Evolutionary conservation across 257 asterid genomes (phyloP).

Genomic region (Capsicum chinense): DNA sequence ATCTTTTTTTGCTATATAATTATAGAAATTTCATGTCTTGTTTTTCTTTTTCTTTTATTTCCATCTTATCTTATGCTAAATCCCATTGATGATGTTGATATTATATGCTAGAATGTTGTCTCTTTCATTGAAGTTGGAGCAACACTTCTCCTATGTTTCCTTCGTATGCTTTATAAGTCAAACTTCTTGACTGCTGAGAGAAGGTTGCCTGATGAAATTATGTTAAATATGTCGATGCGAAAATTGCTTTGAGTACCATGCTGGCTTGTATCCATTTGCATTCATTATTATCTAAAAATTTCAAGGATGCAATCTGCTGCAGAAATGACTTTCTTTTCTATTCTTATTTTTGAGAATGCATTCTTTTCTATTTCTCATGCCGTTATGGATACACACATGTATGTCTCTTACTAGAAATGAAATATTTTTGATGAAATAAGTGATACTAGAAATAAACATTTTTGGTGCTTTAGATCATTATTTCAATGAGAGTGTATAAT

Average conservation of each 20-base stretch:
- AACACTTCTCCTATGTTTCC: not conserved
- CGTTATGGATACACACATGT: not conserved
- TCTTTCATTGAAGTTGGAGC: not conserved
- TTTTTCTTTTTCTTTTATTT: not conserved
- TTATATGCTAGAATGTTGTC: not conserved
- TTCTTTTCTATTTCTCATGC: slow-evolving; percentile 5
- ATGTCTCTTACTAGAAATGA: not conserved
- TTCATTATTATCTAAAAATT: not conserved
- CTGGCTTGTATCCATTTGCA: not conserved
- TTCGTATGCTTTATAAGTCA: slow-evolving; percentile 12
- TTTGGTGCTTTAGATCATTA: slow-evolving; percentile 17
- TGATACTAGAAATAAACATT: not conserved
- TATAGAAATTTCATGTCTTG: not conserved
- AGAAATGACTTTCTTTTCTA: not conserved
- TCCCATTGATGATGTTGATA: slow-evolving; percentile 26
- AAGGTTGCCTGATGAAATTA: slow-evolving; percentile 13
- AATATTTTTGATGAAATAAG: not conserved
- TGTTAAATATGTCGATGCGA: not conserved
- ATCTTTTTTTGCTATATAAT: not conserved
- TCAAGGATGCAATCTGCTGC: not conserved
- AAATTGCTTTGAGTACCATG: slow-evolving; percentile 17
- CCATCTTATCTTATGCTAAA: not conserved
- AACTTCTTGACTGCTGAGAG: not conserved
- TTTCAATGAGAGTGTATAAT: not conserved
- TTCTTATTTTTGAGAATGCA: not conserved